Conservation (phyloP, 1,284 basidiomycete genomes). For the Malassezia brasiliensis region DNA sequence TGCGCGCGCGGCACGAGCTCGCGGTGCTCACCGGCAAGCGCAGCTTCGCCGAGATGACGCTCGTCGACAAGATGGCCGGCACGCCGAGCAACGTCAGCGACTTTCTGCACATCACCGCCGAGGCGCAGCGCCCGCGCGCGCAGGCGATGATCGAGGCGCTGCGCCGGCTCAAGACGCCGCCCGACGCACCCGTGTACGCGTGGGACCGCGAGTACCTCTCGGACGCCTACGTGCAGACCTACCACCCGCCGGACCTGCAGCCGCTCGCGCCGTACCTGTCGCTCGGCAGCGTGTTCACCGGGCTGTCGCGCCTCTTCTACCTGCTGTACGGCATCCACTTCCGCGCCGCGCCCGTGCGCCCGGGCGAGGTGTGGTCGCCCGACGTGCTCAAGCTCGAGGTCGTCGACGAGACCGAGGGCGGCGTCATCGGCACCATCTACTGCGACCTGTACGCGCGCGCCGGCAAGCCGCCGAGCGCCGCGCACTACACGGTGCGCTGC, state of each 20-base stretch:
- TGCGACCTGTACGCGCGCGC: slow-evolving; percentile 76
- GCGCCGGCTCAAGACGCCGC: slow-evolving; percentile 22
- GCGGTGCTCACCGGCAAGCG: slow-evolving; percentile 37
- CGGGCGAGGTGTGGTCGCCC: slow-evolving; percentile 78
- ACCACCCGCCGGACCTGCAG: slow-evolving; percentile 21
- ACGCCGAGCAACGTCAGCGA: slow-evolving; percentile 32
- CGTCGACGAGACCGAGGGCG: slow-evolving; percentile 70
- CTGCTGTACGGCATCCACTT: slow-evolving; percentile 42
- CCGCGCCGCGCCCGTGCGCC: slow-evolving; percentile 32
- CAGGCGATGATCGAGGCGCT: slow-evolving; percentile 28
- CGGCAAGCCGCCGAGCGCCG: slow-evolving; percentile 81
- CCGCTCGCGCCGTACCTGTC: slow-evolving; percentile 40
- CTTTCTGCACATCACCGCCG: slow-evolving; percentile 33
- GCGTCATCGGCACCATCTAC: slow-evolving; percentile 80
- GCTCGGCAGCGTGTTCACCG: slow-evolving; percentile 42
- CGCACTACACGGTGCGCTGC: slow-evolving; percentile 94
- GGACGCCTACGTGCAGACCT: slow-evolving; percentile 27
- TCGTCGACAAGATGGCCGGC: slow-evolving; percentile 46
- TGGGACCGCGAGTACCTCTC: slow-evolving; percentile 47
- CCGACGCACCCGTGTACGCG: slow-evolving; percentile 17
- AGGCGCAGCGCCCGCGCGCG: slow-evolving; percentile 33
- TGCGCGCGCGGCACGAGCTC: slow-evolving; percentile 34
- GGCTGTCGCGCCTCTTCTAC: slow-evolving; percentile 38
- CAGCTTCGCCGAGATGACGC: slow-evolving; percentile 39
- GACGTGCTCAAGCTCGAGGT: slow-evolving; percentile 87